These are phyloP conservation scores for Phialocephala subalpina DNA, from an alignment of 2,329 filamentous ascomycete genomes.

Conservation along the genomic window DNA sequence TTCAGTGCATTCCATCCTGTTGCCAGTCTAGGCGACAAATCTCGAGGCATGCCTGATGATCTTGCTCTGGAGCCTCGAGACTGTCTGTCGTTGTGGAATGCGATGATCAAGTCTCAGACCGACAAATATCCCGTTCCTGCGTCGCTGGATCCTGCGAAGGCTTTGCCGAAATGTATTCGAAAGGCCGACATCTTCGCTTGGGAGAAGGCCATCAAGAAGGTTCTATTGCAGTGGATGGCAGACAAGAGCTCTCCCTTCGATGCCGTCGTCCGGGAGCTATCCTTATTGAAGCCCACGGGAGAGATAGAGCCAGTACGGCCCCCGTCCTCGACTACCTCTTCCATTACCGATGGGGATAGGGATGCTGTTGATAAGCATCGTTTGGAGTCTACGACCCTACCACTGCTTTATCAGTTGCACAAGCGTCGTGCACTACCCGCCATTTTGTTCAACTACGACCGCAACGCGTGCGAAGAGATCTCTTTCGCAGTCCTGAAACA, in stretches of 20 bases:
- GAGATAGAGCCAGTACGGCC: constrained; percentile 13
- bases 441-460: constrained; percentile 81
- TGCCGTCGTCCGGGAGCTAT: constrained; percentile 56
- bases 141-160: constrained; percentile 56
- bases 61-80: constrained; percentile 75
- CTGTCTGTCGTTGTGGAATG: constrained; percentile 70
- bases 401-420: constrained; percentile 67
- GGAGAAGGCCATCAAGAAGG: constrained; percentile 66
- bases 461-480: constrained; percentile 68
- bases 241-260: constrained; percentile 54
- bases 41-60: constrained; percentile 71
- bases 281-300: constrained; percentile 17
- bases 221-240: constrained; percentile 67
- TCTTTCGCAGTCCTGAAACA: constrained; percentile 58
- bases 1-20: constrained; percentile 66
- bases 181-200: constrained; percentile 73
- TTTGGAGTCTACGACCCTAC: constrained; percentile 57
- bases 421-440: constrained; percentile 72
- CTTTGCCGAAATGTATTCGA: constrained; percentile 61
- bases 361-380: constrained; percentile 40
- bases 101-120: constrained; percentile 66
- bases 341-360: constrained; percentile 26
- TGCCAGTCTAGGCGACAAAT: constrained; percentile 66
- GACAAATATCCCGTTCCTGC: constrained; percentile 57
- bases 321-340: constrained; percentile 27